Conservation (phyloP, 176 grass and related monocot genomes). For the Oryza glaberrima region DNA sequence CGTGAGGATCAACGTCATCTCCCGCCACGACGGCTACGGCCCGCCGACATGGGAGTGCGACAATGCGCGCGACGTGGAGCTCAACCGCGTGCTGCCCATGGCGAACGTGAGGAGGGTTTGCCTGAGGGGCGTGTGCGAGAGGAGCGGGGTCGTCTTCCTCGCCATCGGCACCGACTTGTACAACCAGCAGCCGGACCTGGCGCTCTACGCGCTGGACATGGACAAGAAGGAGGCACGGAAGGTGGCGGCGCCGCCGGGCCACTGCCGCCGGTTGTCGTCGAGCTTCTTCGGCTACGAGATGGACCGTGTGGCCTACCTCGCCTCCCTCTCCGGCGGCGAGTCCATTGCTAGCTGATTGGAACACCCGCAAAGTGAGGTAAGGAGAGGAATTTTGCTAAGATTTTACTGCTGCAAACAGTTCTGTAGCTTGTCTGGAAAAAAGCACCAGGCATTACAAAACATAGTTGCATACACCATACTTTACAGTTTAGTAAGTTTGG, state of each 20-base stretch:
- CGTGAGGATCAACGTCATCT: not conserved
- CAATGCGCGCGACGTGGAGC: not conserved
- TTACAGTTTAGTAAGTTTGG: too few relatives aligned
- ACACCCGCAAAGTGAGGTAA: too few relatives aligned
- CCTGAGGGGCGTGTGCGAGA: not conserved
- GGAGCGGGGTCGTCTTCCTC: slow-evolving; percentile 12
- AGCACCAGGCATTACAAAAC: too few relatives aligned
- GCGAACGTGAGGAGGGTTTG: not conserved
- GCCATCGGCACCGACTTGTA: not conserved
- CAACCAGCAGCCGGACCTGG: not conserved
- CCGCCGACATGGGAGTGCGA: not conserved
- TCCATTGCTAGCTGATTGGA: too few relatives aligned
- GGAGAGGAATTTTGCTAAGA: too few relatives aligned
- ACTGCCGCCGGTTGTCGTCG: slow-evolving; percentile 11
- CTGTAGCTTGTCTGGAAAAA: too few relatives aligned
- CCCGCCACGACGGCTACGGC: not conserved
- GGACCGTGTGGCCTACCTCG: too few relatives aligned
- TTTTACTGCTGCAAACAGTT: too few relatives aligned
- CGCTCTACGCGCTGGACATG: not conserved
- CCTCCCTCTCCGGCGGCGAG: too few relatives aligned
- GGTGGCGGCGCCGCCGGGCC: not conserved
- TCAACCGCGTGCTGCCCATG: not conserved
- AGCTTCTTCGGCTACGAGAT: slow-evolving; percentile 5
- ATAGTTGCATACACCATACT: too few relatives aligned
- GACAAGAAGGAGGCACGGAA: not conserved